Evolutionary conservation across 768 basidiomycete species (phyloP).

Genomic region (Phylloporus sp.): DNA sequence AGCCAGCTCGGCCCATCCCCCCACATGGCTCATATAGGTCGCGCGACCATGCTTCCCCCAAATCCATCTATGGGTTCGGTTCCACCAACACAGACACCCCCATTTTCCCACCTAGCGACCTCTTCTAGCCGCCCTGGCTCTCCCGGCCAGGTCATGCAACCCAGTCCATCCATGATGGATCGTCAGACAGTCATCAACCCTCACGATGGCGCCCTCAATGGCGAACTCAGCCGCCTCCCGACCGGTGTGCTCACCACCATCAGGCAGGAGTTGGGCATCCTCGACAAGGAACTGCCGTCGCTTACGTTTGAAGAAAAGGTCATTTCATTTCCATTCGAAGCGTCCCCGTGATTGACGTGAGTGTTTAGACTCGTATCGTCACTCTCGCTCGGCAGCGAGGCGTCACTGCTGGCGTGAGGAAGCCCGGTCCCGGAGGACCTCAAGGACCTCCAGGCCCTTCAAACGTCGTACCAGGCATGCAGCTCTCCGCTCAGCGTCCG

Average conservation of each 20-base stretch:
- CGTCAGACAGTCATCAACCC: conserved; percentile 39
- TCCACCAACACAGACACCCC: conserved; percentile 36
- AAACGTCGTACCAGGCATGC: conserved; percentile 32
- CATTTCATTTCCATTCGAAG: conserved; percentile 5
- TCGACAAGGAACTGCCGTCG: conserved; percentile 41
- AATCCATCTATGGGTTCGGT: conserved; percentile 36
- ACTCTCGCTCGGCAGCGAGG: conserved; percentile 22
- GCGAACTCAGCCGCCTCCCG: conserved; percentile 42
- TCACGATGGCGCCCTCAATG: conserved; percentile 29
- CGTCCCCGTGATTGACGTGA: conserved; percentile 10
- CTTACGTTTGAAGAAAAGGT: conserved; percentile 62
- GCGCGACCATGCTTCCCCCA: conserved; percentile 46
- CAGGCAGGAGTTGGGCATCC: conserved; percentile 40
- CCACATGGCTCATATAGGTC: conserved; percentile 42
- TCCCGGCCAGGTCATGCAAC: conserved; percentile 46
- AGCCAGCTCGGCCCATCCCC: conserved; percentile 50
- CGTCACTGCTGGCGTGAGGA: conserved; percentile 15
- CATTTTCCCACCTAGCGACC: conserved; percentile 42
- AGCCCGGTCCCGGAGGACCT: conserved; percentile 28
- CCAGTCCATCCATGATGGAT: conserved; percentile 52
- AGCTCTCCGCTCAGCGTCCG: conserved; percentile 39
- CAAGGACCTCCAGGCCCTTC: conserved; percentile 26
- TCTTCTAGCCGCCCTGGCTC: conserved; percentile 60
- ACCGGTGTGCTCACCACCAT: conserved; percentile 27
- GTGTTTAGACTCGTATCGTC: conserved; percentile 36